Conservation (phyloP, 2,329 filamentous ascomycete genomes). For the Aspergillus sp. region DNA sequence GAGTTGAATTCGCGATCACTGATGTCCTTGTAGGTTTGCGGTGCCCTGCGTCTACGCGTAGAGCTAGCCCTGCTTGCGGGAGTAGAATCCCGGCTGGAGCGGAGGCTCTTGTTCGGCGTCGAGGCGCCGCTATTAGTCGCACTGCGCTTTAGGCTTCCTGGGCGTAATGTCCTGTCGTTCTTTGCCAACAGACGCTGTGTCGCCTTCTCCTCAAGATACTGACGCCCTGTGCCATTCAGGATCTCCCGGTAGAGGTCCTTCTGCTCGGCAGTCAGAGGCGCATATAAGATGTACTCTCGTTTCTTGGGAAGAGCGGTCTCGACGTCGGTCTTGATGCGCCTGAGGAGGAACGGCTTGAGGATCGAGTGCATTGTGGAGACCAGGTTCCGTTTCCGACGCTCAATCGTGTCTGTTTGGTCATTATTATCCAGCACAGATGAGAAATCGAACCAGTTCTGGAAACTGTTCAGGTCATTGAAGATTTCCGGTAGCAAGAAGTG, state of each 20-base stretch:
- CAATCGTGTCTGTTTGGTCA: slow-evolving; percentile 73
- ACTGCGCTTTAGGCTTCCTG: slow-evolving; percentile 60
- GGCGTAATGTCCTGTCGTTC: slow-evolving; percentile 34
- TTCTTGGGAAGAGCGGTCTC: slow-evolving; percentile 92
- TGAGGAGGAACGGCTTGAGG: slow-evolving; percentile 83
- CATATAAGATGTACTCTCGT: slow-evolving; percentile 92
- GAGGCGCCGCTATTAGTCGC: slow-evolving; percentile 42
- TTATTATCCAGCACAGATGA: slow-evolving; percentile 83
- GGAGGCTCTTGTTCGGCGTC: slow-evolving; percentile 68
- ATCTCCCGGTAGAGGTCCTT: slow-evolving; percentile 87
- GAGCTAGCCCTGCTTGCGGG: slow-evolving; percentile 58
- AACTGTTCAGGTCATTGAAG: slow-evolving; percentile 89
- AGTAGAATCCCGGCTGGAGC: slow-evolving; percentile 73
- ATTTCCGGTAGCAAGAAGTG: slow-evolving; percentile 92
- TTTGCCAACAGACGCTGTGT: slow-evolving; percentile 48
- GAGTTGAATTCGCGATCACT: slow-evolving; percentile 84
- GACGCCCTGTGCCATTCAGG: slow-evolving; percentile 68
- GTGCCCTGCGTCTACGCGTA: slow-evolving; percentile 52
- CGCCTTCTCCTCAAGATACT: slow-evolving; percentile 52
- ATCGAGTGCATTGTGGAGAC: slow-evolving; percentile 91
- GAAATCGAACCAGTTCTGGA: slow-evolving; percentile 97
- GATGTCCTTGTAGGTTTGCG: slow-evolving; percentile 64
- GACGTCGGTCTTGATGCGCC: slow-evolving; percentile 89
- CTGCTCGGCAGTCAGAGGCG: slow-evolving; percentile 86
- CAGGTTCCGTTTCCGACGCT: slow-evolving; percentile 73